Evolutionary conservation across 2,329 filamentous ascomycete genomes (phyloP), one percentile per base, ranked within the genome.

Genomic region (Lachnellula arida): DNA sequence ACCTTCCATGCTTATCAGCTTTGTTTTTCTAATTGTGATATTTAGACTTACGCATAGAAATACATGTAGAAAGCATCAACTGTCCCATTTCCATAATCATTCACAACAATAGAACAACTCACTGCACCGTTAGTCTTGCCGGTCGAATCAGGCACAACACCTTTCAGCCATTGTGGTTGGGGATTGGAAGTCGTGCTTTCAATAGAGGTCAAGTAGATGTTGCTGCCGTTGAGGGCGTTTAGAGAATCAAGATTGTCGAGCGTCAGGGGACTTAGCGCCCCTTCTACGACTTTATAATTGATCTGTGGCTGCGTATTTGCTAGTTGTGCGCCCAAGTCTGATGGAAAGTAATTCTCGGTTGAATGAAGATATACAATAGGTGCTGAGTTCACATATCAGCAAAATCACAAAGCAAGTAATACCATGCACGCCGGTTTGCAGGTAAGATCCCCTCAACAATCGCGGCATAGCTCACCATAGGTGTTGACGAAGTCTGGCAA

Each of bases 41-140:
- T 12, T 17, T 19, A 6, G 48, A 51, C 50, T 46, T 37, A 61
- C 49, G 60, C 49, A 49, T 65, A 65, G 32, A 65, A 65, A 53
- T 63, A 65, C 60, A 65, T 62, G n/a, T 63, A 65, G 43, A 51
- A 65, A 2, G 58, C 63, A 55, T 65, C 61, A 3, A 65, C 55
- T 4, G 43, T 58, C 63, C 84, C 76, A 59, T 78, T 78, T 55
- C 76, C 78, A 59, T 83, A 80, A 59, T 83, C 76, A 47, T 95
- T 85, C 22, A 93, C 80, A 37, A 97, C 76, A n/a, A 97, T 81
- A 14, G 94, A 81, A 12, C 75, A 75, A 4, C 75, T 75, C 6
- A 75, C 72, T 3, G 77, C 78, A 2, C 74, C 67, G 0, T 50
- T 23, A 5, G 60, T 60, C 50, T 2, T 76, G 80, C 53, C 75